A percentile compares a stretch with the other conserved stretches of the same genome.
Evolutionary conservation across 805 yeast genomes (phyloP).

Genomic region (Cyberlindnera mycetangii): DNA sequence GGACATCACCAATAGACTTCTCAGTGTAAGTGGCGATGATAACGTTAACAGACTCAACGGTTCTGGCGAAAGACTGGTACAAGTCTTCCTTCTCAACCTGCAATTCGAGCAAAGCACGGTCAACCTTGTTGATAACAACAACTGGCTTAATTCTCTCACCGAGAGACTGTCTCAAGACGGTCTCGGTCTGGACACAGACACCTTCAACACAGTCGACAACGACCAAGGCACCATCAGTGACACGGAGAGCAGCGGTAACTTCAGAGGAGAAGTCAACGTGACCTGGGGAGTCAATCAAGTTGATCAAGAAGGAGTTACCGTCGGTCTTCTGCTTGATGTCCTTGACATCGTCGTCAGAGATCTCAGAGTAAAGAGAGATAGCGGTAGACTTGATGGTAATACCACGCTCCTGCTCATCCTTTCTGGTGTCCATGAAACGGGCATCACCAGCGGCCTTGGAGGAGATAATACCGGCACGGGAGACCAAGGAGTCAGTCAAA

Average conservation of each 20-base stretch:
- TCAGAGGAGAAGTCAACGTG: constrained; percentile 99
- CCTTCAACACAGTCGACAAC: constrained; percentile 99
- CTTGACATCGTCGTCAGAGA: constrained; percentile 84
- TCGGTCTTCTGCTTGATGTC: constrained; percentile 79
- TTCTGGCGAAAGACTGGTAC: constrained; percentile 97
- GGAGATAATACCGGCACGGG: constrained; percentile 98
- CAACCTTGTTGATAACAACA: constrained; percentile 97
- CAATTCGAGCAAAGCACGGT: constrained; percentile 98
- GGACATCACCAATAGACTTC: constrained; percentile 87
- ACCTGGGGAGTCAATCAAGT: constrained; percentile 99
- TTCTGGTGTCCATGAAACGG: constrained; percentile 99
- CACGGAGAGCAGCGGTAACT: constrained; percentile 99
- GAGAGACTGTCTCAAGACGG: constrained; percentile 97
- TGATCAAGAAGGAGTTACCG: constrained; percentile 93
- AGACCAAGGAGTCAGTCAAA: constrained; percentile 98
- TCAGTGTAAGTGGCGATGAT: constrained; percentile 94
- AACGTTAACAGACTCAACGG: constrained; percentile 99
- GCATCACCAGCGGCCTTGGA: constrained; percentile 99
- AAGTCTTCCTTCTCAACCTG: constrained; percentile 99
- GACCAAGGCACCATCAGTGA: constrained; percentile 99
- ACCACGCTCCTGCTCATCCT: constrained; percentile 99
- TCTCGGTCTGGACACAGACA: constrained; percentile 99
- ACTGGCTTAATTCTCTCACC: constrained; percentile 99
- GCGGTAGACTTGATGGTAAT: constrained; percentile 99
- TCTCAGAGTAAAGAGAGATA: constrained; percentile 89